These are phyloP conservation scores for Buddleja alternifolia DNA, from an alignment of 257 asterid genomes.

Conservation along the genomic window DNA sequence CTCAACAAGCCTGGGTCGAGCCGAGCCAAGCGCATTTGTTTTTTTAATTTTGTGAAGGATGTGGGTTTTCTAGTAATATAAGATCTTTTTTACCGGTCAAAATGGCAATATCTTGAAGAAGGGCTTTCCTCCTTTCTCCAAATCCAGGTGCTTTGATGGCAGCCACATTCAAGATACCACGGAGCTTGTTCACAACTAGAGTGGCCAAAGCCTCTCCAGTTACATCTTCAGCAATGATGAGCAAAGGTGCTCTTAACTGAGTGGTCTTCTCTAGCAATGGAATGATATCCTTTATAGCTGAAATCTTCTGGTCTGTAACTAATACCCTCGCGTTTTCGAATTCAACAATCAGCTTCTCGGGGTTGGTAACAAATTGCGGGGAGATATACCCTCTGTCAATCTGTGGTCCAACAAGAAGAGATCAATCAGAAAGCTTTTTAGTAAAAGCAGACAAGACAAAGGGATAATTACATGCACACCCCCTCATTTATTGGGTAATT, in stretches of 20 bases:
- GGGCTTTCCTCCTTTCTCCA: slow-evolving; percentile 95
- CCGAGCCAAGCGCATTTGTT: no score
- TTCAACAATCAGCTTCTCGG: slow-evolving; percentile 82
- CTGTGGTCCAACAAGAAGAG: slow-evolving; percentile 38
- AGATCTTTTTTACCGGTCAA: slow-evolving; percentile 61
- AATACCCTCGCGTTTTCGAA: slow-evolving; percentile 83
- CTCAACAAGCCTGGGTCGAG: no score
- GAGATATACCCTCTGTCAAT: slow-evolving; percentile 95
- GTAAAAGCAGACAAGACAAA: no score
- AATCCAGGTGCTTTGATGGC: slow-evolving; percentile 99
- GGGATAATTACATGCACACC: no score
- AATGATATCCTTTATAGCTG: slow-evolving; percentile 87
- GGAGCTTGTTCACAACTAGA: slow-evolving; percentile 92
- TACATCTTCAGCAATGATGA: slow-evolving; percentile 87
- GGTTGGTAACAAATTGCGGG: slow-evolving; percentile 92
- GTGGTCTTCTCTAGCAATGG: slow-evolving; percentile 89
- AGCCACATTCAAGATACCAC: slow-evolving; percentile 91
- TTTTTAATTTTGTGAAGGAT: no score
- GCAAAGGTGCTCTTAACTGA: slow-evolving; percentile 81
- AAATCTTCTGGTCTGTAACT: slow-evolving; percentile 88
- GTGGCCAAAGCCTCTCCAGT: slow-evolving; percentile 99
- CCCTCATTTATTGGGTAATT: no score
- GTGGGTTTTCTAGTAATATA: no score
- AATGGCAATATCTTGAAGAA: slow-evolving; percentile 96
- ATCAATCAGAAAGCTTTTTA: background rate